Base-by-base conservation (phyloP, 306 rosid genomes). In the Senna tora region DNA sequence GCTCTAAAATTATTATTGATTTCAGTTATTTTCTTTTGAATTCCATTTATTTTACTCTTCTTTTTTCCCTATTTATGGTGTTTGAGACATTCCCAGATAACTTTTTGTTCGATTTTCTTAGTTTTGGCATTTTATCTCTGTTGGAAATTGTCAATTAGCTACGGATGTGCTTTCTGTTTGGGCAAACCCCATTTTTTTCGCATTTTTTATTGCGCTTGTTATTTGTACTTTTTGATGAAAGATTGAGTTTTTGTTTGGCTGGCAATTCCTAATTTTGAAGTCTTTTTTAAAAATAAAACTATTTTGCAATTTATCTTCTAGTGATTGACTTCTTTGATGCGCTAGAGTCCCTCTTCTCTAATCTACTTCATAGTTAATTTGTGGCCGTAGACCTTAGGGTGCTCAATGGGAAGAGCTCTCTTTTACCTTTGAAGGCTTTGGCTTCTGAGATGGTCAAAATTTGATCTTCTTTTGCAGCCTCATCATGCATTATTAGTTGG, bases 391-490 rank as follows among this genome's bases (percentile, higher is more conserved):
- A 67, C 30, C 69, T 57, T 51, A 65, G 46, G 64, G 21, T 71
- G 73, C 72, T 67, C 2, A 57, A 74, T 64, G 34, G 74, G 62
- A 25, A 67, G 43, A 53, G 7, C 67, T 65, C 49, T 41, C 28
- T 47, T 55, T 61, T 12, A 5, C 28, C 53, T 54, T 41, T 59
- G 25, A 32, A 64, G 77, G 62, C 30, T 74, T 60, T 74, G 63
- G 25, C 33, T 61, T 69, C 60, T 67, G 62, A 25, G 34, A 22
- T 34, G 54, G 64, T 65, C 59, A 53, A 77, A 67, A 43, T 59
- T 80, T 38, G 80, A 57, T 64, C 74, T 69, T 22, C 65, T n/a
- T 46, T n/a, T 59, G 45, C 25, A 59, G 8, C 46, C 28, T 34
- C 28, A 34, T 33, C 15, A 59, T 59, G 41, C 65, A 9, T 59